These are phyloP conservation scores for Aspergillus kassunensis DNA, from an alignment of 495 filamentous ascomycete genomes.

Conservation along the genomic window DNA sequence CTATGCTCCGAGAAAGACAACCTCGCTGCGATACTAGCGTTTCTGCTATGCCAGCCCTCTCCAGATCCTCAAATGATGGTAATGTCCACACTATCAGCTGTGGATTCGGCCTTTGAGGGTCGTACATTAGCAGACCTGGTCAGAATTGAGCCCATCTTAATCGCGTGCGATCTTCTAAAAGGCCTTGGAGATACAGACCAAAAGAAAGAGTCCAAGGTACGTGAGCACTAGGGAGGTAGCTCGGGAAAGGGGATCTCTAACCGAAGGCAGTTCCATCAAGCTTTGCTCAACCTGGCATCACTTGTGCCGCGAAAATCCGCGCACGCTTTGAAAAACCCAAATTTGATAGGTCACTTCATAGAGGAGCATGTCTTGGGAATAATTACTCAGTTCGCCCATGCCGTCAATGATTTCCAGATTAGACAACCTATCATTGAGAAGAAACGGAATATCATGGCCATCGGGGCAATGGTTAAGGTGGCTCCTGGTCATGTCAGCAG, in stretches of 20 bases:
- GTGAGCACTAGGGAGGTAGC: constrained; percentile 8
- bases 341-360: constrained; percentile 70
- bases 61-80: constrained; percentile 62
- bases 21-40: constrained; percentile 71
- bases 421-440: constrained; percentile 61
- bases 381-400: constrained; percentile 74
- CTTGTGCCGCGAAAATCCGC: constrained; percentile 55
- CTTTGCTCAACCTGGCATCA: constrained; percentile 62
- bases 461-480: constrained; percentile 82
- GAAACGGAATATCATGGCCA: constrained; percentile 69
- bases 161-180: constrained; percentile 82
- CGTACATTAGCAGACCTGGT: constrained; percentile 65
- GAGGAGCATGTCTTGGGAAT: constrained; percentile 84
- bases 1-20: constrained; percentile 65
- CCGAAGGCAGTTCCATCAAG: constrained; percentile 53
- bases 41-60: constrained; percentile 69
- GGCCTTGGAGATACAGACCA: constrained; percentile 65
- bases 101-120: constrained; percentile 64
- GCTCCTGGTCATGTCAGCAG: constrained; percentile 64
- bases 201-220: constrained; percentile 54
- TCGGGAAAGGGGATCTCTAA: constrained; percentile 17
- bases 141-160: constrained; percentile 67
- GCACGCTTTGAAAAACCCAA: constrained; percentile 47
- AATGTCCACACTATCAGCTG: constrained; percentile 60
- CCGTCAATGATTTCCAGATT: constrained; percentile 67